Evolutionary conservation across 192 early-diverging fungal genomes (phyloP).

Genomic region (Mortierella alpina): DNA sequence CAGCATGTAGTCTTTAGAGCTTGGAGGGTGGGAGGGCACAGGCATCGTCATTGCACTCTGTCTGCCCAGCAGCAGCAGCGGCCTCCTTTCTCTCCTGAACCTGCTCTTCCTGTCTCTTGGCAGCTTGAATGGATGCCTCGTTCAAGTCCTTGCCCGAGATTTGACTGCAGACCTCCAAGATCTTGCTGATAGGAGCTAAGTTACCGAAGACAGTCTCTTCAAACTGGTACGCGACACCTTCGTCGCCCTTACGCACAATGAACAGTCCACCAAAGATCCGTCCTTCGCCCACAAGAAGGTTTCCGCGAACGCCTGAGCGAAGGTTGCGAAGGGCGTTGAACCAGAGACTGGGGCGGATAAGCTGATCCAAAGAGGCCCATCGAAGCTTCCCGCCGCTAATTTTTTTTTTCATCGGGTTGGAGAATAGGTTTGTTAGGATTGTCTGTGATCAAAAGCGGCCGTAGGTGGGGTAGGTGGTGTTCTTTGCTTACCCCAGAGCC

Average conservation of each 20-base stretch:
- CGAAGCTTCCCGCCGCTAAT: constrained; percentile 39
- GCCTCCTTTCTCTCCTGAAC: constrained; percentile 14
- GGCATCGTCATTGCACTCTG: constrained; percentile 28
- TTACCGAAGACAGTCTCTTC: constrained; percentile 54
- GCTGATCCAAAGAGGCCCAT: constrained; percentile 34
- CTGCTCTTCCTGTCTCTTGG: constrained; percentile 24
- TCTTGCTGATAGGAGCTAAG: constrained; percentile 52
- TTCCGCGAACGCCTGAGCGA: constrained; percentile 48
- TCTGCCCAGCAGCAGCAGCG: constrained; percentile 18
- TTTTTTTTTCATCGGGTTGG: not conserved
- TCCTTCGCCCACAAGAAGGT: constrained; percentile 57
- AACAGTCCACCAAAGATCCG: constrained; percentile 55
- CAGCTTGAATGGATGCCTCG: constrained; percentile 6
- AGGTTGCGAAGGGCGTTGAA: constrained; percentile 37
- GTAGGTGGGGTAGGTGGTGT: not conserved
- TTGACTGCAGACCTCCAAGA: constrained; percentile 56
- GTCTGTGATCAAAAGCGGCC: not conserved
- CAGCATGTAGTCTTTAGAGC: constrained; percentile 6
- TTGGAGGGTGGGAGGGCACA: constrained; percentile 28
- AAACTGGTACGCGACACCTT: constrained; percentile 54
- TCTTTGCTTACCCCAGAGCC: constrained; percentile 26
- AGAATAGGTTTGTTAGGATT: not conserved
- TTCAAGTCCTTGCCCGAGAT: constrained; percentile 27
- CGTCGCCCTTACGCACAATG: constrained; percentile 46
- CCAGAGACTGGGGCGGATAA: constrained; percentile 40